Base-by-base conservation (phyloP, 2,329 filamentous ascomycete genomes). In the Penicillium brevicompactum region DNA sequence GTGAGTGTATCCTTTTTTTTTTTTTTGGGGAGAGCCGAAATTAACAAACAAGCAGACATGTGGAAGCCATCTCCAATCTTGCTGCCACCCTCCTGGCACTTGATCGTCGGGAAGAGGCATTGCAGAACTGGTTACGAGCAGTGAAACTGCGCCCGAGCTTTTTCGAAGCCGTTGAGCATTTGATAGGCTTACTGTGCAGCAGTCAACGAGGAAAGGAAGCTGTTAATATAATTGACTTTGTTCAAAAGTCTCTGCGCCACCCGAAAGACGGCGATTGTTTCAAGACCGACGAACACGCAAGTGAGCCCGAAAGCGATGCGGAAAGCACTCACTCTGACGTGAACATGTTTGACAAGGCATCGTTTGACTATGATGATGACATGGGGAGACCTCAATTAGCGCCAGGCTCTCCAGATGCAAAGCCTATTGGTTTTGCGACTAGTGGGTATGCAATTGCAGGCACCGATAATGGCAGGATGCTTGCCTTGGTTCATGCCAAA, bases 401-500 rank as follows among this genome's bases (percentile, higher is more conserved):
- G 32, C 53, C 64, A 40, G 58, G 58, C 34, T 65, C 67, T 8
- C 67, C 65, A 11, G 68, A 76, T 34, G 60, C 47, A 46, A 60
- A 63, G n/a, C 66, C 75, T 21, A 69, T 72, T 21, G 80, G 88
- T 0, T 92, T 89, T 68, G 89, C 87, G 1, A 88, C 87, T 4
- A 94, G 90, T 71, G 92, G 92, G 14, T 97, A 96, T 72, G 84
- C 86, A 13, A 87, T 99, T 42, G 84, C 92, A 5, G 92, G 88
- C 2, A 86, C 84, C 42, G 94, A 99, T 63, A 97, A 97, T 70
- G 94, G 93, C 8, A 86, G 94, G 56, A 91, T 99, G 67, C 82
- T 99, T 43, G 90, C 92, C n/a, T 82, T 99, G 14, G 87, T 97
- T 40, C 94, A 99, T 74, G 92, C 93, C 18, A 99, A 97, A 74